Percentiles rank a stretch among this genome's conserved stretches.
Conservation (phyloP, 106 monocot genomes). For the Dendrobium chrysotoxum region DNA sequence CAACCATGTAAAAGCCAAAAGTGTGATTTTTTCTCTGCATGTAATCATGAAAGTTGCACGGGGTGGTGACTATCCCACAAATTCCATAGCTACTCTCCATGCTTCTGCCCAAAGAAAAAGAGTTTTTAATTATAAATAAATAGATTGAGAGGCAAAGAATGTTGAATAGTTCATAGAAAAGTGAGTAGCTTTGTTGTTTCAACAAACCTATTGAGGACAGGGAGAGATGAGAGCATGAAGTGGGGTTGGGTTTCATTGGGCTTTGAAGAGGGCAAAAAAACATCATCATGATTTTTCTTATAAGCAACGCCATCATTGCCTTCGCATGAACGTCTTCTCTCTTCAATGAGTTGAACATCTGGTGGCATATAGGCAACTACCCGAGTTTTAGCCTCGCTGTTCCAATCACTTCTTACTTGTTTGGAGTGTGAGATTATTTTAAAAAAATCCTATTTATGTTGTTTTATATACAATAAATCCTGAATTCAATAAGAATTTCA, state of each 20-base stretch:
- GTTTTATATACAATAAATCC: not conserved
- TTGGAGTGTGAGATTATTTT: not conserved
- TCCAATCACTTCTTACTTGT: not conserved
- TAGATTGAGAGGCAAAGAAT: not conserved
- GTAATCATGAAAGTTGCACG: constrained; percentile 8
- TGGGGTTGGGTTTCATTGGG: constrained; percentile 18
- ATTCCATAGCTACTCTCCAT: constrained; percentile 1
- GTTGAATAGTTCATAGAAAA: not conserved
- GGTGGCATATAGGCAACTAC: constrained; percentile 1
- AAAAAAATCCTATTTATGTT: not conserved
- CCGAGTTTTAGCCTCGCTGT: not conserved
- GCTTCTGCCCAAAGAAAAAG: not conserved
- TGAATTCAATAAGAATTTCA: not conserved
- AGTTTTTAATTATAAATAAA: not conserved
- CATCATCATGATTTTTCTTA: constrained; percentile 27
- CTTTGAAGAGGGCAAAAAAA: constrained; percentile 25
- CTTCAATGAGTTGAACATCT: constrained; percentile 34
- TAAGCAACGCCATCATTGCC: constrained; percentile 26
- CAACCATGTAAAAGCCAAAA: constrained; percentile 3
- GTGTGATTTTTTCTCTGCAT: not conserved
- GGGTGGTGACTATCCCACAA: not conserved
- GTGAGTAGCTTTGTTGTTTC: not conserved
- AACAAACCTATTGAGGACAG: constrained; percentile 55
- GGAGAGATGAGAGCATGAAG: constrained; percentile 17
- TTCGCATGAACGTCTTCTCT: constrained; percentile 14